Evolutionary conservation across 345 rosid genomes (phyloP).

Genomic region (Citrus australasica): DNA sequence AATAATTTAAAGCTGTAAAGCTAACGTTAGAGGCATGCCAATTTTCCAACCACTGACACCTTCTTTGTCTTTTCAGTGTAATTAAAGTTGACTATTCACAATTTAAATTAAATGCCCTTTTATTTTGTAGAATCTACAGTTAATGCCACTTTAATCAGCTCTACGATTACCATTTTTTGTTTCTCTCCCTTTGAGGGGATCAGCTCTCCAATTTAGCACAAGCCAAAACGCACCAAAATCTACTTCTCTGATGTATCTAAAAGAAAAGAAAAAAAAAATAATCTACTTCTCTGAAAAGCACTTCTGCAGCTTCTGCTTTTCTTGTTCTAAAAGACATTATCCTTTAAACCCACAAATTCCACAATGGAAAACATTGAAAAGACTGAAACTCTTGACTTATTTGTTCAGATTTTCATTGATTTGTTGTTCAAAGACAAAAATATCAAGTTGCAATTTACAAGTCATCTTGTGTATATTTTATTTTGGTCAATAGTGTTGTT

Average conservation of each 20-base stretch:
- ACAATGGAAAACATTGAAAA: no score
- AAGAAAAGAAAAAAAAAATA: no score
- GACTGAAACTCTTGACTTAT: background rate
- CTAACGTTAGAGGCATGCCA: conserved; percentile 46
- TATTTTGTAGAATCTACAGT: conserved; percentile 23
- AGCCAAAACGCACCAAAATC: no score
- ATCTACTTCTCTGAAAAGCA: background rate
- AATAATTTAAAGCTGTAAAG: conserved; percentile 56
- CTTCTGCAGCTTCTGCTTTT: background rate
- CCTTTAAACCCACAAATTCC: background rate
- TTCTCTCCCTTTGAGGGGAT: no score
- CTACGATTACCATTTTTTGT: background rate
- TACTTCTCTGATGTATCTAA: no score
- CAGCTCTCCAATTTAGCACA: no score
- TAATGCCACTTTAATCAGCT: conserved; percentile 27
- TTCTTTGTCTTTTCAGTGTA: conserved; percentile 45
- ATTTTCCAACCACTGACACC: conserved; percentile 61
- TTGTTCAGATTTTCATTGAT: background rate
- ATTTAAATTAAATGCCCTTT: conserved; percentile 19
- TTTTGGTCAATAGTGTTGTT: no score
- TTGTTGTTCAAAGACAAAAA: background rate
- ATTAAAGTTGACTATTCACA: conserved; percentile 39
- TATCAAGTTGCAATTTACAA: background rate
- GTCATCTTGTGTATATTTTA: background rate
- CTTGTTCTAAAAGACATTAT: background rate